A percentile compares a stretch with the other conserved stretches of the same genome.
Evolutionary conservation across 179 eudicot genomes (phyloP).

Genomic region (Beta lomatogona): DNA sequence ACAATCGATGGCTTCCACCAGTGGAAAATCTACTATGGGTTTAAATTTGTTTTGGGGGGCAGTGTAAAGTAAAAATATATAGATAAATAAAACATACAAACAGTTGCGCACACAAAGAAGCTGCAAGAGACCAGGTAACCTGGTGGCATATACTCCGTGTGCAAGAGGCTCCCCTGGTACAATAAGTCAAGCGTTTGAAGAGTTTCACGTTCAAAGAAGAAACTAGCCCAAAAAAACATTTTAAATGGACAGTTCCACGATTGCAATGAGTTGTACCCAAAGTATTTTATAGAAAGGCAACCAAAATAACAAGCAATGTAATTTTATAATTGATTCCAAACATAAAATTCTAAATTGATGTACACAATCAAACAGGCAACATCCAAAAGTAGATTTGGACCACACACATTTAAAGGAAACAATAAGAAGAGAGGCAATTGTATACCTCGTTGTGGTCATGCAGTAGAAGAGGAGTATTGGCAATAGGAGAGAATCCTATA

Average conservation of each 20-base stretch:
- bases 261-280: neutral
- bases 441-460: conserved; percentile 96
- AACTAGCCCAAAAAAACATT: neutral
- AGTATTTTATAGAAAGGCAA: neutral
- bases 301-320: neutral
- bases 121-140: too few relatives aligned
- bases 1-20: neutral
- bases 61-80: too few relatives aligned
- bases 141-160: too few relatives aligned
- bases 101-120: too few relatives aligned
- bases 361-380: neutral
- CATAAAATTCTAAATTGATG: neutral
- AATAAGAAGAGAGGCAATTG: conserved; percentile 8
- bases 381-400: neutral
- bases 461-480: conserved; percentile 83
- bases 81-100: too few relatives aligned
- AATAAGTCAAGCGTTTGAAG: too few relatives aligned
- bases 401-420: neutral
- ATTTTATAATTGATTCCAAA: neutral
- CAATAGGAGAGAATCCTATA: conserved; percentile 93
- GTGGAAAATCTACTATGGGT: too few relatives aligned
- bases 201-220: too few relatives aligned
- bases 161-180: too few relatives aligned
- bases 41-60: too few relatives aligned
- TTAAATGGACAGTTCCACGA: neutral